Percentiles rank a stretch among this genome's conserved stretches.
Evolutionary conservation across 306 rosid genomes (phyloP).

Genomic region (Vicia faba): DNA sequence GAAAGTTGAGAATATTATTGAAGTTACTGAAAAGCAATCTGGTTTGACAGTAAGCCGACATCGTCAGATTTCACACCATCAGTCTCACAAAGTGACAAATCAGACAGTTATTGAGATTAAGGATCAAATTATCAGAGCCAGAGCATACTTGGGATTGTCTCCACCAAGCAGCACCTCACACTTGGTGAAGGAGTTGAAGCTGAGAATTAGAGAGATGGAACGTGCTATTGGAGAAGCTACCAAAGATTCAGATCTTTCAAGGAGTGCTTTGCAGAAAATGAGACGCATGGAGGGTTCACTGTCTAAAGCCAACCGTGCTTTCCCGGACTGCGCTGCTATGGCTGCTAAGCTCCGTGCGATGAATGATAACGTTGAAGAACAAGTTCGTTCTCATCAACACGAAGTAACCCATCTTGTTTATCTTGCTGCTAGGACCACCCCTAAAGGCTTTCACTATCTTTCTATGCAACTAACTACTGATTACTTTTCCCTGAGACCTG

Average conservation of each 20-base stretch:
- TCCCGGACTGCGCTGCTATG: constrained; percentile 81
- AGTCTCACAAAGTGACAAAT: constrained; percentile 42
- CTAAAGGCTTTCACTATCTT: constrained; percentile 91
- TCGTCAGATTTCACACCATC: constrained; percentile 42
- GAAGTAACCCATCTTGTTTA: constrained; percentile 64
- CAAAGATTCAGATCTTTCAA: constrained; percentile 69
- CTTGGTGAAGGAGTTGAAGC: constrained; percentile 78
- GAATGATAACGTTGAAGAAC: constrained; percentile 75
- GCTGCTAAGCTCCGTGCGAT: constrained; percentile 79
- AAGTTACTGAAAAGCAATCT: constrained; percentile 37
- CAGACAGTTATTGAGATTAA: constrained; percentile 68
- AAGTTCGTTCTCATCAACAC: constrained; percentile 57
- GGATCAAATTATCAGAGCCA: constrained; percentile 89
- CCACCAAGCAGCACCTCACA: constrained; percentile 74
- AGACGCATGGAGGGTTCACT: constrained; percentile 79
- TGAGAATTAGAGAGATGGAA: constrained; percentile 77
- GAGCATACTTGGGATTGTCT: constrained; percentile 66
- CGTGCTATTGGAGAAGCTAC: constrained; percentile 65
- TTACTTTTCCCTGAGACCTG: constrained; percentile 68
- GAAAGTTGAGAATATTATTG: constrained; percentile 39
- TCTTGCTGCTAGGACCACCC: constrained; percentile 85
- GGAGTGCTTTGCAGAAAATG: constrained; percentile 92
- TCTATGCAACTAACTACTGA: constrained; percentile 83
- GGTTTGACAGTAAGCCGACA: constrained; percentile 35
- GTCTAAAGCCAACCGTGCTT: constrained; percentile 68